A percentile compares a stretch with the other conserved stretches of the same genome.
These are phyloP conservation scores for Phytopythium boreale DNA, from an alignment of 352 stramenopile genomes.

Conservation along the genomic window DNA sequence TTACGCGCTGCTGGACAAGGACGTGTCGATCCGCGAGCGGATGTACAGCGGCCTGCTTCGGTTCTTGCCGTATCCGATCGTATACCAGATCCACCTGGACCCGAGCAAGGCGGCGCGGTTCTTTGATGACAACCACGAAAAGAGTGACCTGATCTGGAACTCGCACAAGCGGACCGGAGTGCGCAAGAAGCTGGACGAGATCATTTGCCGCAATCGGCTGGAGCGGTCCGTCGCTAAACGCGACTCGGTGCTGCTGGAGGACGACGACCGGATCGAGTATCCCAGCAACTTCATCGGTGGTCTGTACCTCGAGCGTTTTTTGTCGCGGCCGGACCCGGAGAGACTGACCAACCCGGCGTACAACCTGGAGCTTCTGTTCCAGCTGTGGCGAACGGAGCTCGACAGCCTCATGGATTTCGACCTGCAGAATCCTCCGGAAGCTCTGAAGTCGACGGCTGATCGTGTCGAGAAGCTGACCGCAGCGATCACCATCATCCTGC, in stretches of 20 bases:
- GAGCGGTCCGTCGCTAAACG: slow-evolving; percentile 73
- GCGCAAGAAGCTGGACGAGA: slow-evolving; percentile 67
- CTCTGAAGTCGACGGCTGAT: slow-evolving; percentile 41
- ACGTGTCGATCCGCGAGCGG: slow-evolving; percentile 55
- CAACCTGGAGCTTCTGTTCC: slow-evolving; percentile 76
- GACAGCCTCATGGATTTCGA: slow-evolving; percentile 55
- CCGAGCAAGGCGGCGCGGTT: slow-evolving; percentile 66
- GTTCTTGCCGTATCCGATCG: slow-evolving; percentile 77
- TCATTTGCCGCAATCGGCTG: slow-evolving; percentile 74
- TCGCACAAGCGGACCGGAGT: slow-evolving; percentile 72
- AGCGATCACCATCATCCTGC: slow-evolving; percentile 68
- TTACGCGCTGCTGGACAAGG: slow-evolving; percentile 73
- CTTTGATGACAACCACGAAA: slow-evolving; percentile 84
- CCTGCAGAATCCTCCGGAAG: slow-evolving; percentile 53
- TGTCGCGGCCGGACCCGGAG: slow-evolving; percentile 65
- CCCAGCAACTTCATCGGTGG: slow-evolving; percentile 70
- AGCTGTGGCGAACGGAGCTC: slow-evolving; percentile 62
- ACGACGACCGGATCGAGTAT: slow-evolving; percentile 57
- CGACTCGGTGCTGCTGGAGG: slow-evolving; percentile 71
- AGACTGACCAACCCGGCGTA: slow-evolving; percentile 73
- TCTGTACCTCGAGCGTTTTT: slow-evolving; percentile 72
- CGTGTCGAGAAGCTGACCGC: slow-evolving; percentile 70
- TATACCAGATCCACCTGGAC: slow-evolving; percentile 83
- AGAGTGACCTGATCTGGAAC: slow-evolving; percentile 84
- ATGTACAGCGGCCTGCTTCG: slow-evolving; percentile 73